Conservation (phyloP, 441 rosid genomes). For the Erysimum pusillum region DNA sequence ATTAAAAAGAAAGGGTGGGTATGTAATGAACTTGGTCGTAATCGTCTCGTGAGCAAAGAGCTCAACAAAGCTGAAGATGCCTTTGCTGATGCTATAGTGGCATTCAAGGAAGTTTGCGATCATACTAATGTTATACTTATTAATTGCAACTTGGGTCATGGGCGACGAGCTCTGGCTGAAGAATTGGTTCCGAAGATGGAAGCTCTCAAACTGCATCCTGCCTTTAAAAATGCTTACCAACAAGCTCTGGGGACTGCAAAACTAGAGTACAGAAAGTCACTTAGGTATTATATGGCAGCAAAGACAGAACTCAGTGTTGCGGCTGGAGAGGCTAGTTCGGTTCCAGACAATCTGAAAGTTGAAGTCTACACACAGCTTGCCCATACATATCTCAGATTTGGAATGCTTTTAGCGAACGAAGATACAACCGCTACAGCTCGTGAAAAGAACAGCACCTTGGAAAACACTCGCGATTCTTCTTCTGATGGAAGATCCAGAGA, state of each 20-base stretch:
- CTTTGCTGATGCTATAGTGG: constrained; percentile 79
- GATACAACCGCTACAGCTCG: constrained; percentile 65
- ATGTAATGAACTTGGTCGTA: constrained; percentile 89
- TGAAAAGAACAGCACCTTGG: constrained; percentile 56
- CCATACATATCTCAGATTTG: constrained; percentile 86
- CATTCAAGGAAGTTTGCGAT: constrained; percentile 82
- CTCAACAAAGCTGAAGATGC: constrained; percentile 78
- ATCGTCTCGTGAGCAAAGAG: constrained; percentile 76
- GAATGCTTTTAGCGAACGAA: constrained; percentile 88
- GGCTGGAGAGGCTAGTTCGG: constrained; percentile 48
- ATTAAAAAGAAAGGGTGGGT: constrained; percentile 90
- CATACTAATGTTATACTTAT: constrained; percentile 80
- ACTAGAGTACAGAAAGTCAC: constrained; percentile 79
- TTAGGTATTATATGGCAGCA: constrained; percentile 79
- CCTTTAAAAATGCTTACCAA: constrained; percentile 58
- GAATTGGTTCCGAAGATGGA: constrained; percentile 79
- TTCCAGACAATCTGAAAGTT: constrained; percentile 60
- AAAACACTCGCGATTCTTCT: constrained; percentile 46
- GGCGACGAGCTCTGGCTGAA: constrained; percentile 93
- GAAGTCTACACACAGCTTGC: constrained; percentile 88
- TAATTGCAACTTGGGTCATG: constrained; percentile 92
- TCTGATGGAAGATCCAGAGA: constrained; percentile 50
- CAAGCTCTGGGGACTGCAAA: constrained; percentile 76
- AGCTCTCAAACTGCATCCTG: constrained; percentile 56
- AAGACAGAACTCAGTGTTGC: constrained; percentile 65